Conservation (phyloP, 306 rosid genomes). For the Quercus cerris region DNA sequence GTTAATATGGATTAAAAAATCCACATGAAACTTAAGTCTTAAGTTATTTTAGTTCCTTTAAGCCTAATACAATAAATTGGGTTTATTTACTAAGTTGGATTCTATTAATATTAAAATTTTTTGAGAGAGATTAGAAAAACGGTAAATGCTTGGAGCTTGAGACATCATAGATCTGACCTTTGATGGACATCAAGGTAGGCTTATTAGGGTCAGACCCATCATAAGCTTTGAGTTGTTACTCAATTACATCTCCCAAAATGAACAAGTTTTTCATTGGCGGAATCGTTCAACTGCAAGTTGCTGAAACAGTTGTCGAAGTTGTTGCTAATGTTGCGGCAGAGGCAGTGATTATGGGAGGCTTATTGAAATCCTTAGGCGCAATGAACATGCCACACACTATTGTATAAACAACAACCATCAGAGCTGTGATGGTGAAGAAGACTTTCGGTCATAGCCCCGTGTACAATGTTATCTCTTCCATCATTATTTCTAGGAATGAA, state of each 20-base stretch:
- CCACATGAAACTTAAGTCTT: too few relatives aligned
- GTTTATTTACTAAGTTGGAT: too few relatives aligned
- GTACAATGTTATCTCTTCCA: slow-evolving; percentile 50
- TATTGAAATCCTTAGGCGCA: slow-evolving; percentile 69
- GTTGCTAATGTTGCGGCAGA: neutral
- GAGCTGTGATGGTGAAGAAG: slow-evolving; percentile 60
- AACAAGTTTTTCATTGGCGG: slow-evolving; percentile 9
- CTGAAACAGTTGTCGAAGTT: neutral
- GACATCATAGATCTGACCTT: slow-evolving; percentile 77
- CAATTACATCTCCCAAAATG: slow-evolving; percentile 60
- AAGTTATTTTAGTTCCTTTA: too few relatives aligned
- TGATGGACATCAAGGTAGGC: slow-evolving; percentile 64
- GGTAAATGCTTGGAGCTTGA: slow-evolving; percentile 54
- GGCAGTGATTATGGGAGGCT: slow-evolving; percentile 48
- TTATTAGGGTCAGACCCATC: slow-evolving; percentile 55
- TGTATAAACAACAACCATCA: slow-evolving; percentile 59
- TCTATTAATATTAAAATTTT: too few relatives aligned
- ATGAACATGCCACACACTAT: slow-evolving; percentile 63
- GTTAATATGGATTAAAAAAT: too few relatives aligned
- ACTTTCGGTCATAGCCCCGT: slow-evolving; percentile 75
- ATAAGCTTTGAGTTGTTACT: slow-evolving; percentile 45
- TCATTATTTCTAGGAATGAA: neutral
- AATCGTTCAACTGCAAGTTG: slow-evolving; percentile 9
- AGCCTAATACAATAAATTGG: too few relatives aligned
- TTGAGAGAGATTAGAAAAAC: too few relatives aligned